These are phyloP conservation scores for Gymnopilus junonius DNA, from an alignment of 768 basidiomycete species.

Conservation along the genomic window DNA sequence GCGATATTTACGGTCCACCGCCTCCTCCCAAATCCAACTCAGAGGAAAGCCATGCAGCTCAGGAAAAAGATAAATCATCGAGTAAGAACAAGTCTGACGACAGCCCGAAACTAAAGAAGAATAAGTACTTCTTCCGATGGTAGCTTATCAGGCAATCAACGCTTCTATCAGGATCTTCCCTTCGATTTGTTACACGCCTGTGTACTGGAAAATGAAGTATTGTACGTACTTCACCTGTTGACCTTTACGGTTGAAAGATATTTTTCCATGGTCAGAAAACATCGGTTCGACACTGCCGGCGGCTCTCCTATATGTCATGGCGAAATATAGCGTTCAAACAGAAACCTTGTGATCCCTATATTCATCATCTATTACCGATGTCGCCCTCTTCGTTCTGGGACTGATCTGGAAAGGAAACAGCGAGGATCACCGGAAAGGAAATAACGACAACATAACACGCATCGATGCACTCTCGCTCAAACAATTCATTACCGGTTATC, in stretches of 20 bases:
- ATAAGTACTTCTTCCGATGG: constrained; percentile 29
- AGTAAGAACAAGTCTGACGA: constrained; percentile 17
- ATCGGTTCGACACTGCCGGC: not conserved
- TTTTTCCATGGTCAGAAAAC: not conserved
- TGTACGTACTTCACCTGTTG: no score
- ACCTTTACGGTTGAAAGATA: no score
- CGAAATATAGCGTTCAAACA: not conserved
- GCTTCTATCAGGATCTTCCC: not conserved
- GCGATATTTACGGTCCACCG: constrained; percentile 39
- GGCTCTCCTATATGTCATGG: not conserved
- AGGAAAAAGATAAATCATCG: constrained; percentile 1
- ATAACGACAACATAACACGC: not conserved
- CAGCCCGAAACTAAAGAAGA: constrained; percentile 4
- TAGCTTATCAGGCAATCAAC: no score
- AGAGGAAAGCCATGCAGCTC: constrained; percentile 20
- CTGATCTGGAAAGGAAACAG: not conserved
- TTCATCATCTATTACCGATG: not conserved
- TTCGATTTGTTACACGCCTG: not conserved
- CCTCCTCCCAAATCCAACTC: constrained; percentile 25
- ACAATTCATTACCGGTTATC: not conserved
- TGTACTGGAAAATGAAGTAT: not conserved
- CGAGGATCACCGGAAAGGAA: not conserved
- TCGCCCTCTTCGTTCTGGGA: not conserved
- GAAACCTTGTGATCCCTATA: not conserved
- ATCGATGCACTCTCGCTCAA: not conserved